Conservation (phyloP, 768 basidiomycete species). For the Macrocybe gigantea region DNA sequence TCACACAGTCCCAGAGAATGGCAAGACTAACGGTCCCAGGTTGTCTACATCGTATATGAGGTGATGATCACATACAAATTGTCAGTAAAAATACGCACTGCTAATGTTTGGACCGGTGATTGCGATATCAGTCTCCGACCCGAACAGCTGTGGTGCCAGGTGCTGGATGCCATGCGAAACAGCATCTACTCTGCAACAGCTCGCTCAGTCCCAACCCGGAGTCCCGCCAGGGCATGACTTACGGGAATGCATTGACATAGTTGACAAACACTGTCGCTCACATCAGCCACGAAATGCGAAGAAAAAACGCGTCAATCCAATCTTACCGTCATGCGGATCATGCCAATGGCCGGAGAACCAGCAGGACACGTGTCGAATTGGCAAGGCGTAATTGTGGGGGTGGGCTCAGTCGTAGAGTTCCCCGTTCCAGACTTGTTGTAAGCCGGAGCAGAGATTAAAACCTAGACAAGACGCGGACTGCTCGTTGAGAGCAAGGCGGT, state of each 20-base stretch:
- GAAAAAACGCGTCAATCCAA: neutral
- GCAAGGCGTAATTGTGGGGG: slow-evolving; percentile 24
- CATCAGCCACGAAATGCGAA: neutral
- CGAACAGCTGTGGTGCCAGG: slow-evolving; percentile 27
- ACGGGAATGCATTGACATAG: slow-evolving; percentile 39
- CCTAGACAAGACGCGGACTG: slow-evolving; percentile 15
- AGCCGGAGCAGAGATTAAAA: slow-evolving; percentile 38
- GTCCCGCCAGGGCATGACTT: slow-evolving; percentile 7
- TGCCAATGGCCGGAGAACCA: slow-evolving; percentile 32
- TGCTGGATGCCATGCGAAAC: slow-evolving; percentile 32
- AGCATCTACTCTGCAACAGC: slow-evolving; percentile 24
- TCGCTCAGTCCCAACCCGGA: neutral
- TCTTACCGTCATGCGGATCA: slow-evolving; percentile 32
- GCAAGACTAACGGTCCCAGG: slow-evolving; percentile 22
- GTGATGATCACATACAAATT: neutral
- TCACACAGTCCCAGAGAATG: slow-evolving; percentile 38
- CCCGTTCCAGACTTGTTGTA: slow-evolving; percentile 37
- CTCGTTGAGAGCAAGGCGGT: too few species aligned
- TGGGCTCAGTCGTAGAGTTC: slow-evolving; percentile 25
- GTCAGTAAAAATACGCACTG: slow-evolving; percentile 11
- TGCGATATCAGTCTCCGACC: slow-evolving; percentile 27
- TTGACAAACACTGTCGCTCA: slow-evolving; percentile 25
- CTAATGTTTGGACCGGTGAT: slow-evolving; percentile 31
- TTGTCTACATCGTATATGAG: slow-evolving; percentile 17
- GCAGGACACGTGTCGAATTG: slow-evolving; percentile 36